These are phyloP conservation scores for Metschnikowia lunata DNA, from an alignment of 805 yeast species.

Conservation along the genomic window DNA sequence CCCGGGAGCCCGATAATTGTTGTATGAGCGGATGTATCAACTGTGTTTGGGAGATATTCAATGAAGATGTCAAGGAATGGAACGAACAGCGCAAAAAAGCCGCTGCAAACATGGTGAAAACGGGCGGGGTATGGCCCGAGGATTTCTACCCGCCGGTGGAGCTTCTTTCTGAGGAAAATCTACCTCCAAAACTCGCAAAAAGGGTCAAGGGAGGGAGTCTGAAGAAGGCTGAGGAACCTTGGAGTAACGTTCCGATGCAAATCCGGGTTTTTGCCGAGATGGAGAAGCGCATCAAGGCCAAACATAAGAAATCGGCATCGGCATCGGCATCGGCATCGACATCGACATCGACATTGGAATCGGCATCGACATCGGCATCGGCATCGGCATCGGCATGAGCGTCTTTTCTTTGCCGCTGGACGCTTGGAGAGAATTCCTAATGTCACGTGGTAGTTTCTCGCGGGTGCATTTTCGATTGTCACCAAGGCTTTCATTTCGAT, in stretches of 20 bases:
- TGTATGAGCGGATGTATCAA: conserved; percentile 97
- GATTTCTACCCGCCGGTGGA: conserved; percentile 39
- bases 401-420: too few species aligned
- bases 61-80: conserved; percentile 88
- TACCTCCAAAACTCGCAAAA: conserved; percentile 29
- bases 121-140: conserved; percentile 43
- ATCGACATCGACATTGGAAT: not conserved
- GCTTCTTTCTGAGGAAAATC: conserved; percentile 29
- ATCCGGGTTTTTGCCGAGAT: conserved; percentile 80
- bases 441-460: too few species aligned
- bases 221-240: conserved; percentile 20
- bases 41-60: conserved; percentile 93
- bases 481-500: too few species aligned
- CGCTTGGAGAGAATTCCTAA: too few species aligned
- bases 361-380: not conserved
- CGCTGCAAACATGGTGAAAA: conserved; percentile 32
- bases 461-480: too few species aligned
- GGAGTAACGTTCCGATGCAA: conserved; percentile 62
- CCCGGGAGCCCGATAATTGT: conserved; percentile 90
- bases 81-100: conserved; percentile 56
- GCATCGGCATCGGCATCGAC: too few species aligned
- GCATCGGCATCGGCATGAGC: too few species aligned
- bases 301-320: conserved; percentile 12
- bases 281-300: conserved; percentile 59
- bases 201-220: conserved; percentile 7